Evolutionary conservation across 2,329 filamentous ascomycete genomes (phyloP), one percentile per base, ranked within the genome.

Genomic region (Trematosphaeria pertusa): DNA sequence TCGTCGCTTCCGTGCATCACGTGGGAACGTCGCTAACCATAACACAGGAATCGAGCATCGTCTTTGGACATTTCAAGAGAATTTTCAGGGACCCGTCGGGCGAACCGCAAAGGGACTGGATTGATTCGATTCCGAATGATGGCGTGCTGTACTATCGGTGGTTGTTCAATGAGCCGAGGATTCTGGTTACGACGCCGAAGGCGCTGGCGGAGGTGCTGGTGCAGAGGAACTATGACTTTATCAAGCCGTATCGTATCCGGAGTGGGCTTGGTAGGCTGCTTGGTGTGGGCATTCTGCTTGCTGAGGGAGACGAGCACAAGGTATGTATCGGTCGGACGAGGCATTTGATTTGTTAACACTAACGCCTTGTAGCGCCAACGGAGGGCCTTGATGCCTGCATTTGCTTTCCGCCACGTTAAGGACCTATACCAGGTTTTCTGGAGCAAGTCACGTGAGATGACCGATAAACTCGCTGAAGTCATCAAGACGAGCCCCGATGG

Each of bases 271-370:
- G 80, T 4, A 78, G 83, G 17, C 76, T 91, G 19, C 76, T 93
- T 10, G 87, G 90, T 8, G 73, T 86, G 10, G 88, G 89, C 8
- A 75, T 93, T 11, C 73, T 97, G 28, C 76, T 97, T 9, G 88
- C 90, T 2, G 92, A 97, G 71, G 92, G 92, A n/a, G 89, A 95
- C 10, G 89, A 92, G 62, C 93, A 97, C 71, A 94, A 88, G 74
- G 76, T 83, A 60, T 26, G 57, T 39, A 15, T 15, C 31, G 9
- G n/a, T n/a, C 3, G 1, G 15, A 20, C n/a, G 42, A 30, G n/a
- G 11, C 2, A 37, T 37, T 5, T 21, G 12, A 11, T 2, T n/a
- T n/a, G n/a, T 17, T 12, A 14, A 40, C 10, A 10, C 54, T 61
- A 21, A 64, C 36, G 14, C 12, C 1, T 1, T 14, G 8, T 28